A percentile compares a stretch with the other conserved stretches of the same genome.
phyloP scores from a whole-genome alignment of 2,329 filamentous ascomycete species.

The Ophiosphaerella narmari region DNA sequence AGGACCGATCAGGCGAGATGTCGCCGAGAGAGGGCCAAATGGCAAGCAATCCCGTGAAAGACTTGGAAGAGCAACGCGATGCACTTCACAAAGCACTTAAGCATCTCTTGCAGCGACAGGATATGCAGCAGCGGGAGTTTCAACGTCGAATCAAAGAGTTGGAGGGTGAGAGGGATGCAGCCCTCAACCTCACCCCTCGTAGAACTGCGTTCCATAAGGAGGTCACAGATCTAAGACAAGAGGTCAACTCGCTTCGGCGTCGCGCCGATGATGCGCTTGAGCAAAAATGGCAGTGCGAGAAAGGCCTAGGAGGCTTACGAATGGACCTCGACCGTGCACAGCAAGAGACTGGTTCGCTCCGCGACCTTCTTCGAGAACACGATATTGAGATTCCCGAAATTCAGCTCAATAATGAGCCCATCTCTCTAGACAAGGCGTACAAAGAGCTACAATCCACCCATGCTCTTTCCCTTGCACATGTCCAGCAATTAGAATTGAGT shows the following conservation, averaged over 20 bases:
- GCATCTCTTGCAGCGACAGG: slow-evolving; percentile 82
- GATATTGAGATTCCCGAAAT: slow-evolving; percentile 76
- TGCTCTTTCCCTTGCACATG: slow-evolving; percentile 66
- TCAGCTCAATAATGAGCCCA: slow-evolving; percentile 59
- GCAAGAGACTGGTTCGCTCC: slow-evolving; percentile 85
- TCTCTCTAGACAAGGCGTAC: slow-evolving; percentile 75
- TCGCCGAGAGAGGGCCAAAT: slow-evolving; percentile 62
- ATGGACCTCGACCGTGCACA: slow-evolving; percentile 97
- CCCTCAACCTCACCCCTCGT: slow-evolving; percentile 70
- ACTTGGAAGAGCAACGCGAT: slow-evolving; percentile 91
- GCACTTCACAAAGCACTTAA: slow-evolving; percentile 86
- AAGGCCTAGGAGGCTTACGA: slow-evolving; percentile 83
- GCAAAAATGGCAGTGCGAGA: slow-evolving; percentile 95
- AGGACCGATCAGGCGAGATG: slow-evolving; percentile 39
- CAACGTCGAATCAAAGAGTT: slow-evolving; percentile 78
- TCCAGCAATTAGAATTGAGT: slow-evolving; percentile 66
- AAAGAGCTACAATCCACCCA: slow-evolving; percentile 75
- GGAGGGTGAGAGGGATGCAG: slow-evolving; percentile 76
- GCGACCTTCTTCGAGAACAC: slow-evolving; percentile 76
- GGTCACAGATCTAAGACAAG: slow-evolving; percentile 76
- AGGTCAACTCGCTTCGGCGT: slow-evolving; percentile 81
- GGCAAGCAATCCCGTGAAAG: slow-evolving; percentile 65
- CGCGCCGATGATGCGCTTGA: slow-evolving; percentile 92
- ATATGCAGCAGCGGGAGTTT: slow-evolving; percentile 81
- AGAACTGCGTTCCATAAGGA: slow-evolving; percentile 83